Evolutionary conservation across 805 yeast species (phyloP).

Genomic region (Wickerhamomyces queroliae): DNA sequence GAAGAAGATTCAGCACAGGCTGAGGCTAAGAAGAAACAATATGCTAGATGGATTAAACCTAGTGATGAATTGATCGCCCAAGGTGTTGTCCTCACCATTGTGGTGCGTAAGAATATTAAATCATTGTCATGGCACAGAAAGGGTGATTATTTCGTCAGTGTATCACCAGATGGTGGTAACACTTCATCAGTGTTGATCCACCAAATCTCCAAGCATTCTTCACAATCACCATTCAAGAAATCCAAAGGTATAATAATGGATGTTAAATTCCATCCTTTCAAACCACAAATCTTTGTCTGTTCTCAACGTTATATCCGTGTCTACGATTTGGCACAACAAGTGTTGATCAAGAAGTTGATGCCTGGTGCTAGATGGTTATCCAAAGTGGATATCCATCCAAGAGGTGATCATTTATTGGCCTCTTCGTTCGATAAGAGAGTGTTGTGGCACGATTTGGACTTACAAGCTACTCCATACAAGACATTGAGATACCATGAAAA

Average conservation of each 20-base stretch:
- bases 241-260: conserved; percentile 93
- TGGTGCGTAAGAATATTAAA: conserved; percentile 65
- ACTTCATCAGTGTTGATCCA: conserved; percentile 90
- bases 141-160: conserved; percentile 95
- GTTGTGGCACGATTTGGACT: conserved; percentile 94
- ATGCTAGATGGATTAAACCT: conserved; percentile 83
- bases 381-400: conserved; percentile 87
- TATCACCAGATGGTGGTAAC: conserved; percentile 90
- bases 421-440: conserved; percentile 93
- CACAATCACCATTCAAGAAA: conserved; percentile 93
- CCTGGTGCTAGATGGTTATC: conserved; percentile 98
- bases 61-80: conserved; percentile 49
- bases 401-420: conserved; percentile 91
- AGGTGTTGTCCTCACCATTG: conserved; percentile 71
- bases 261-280: conserved; percentile 94
- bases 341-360: conserved; percentile 71
- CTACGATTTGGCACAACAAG: conserved; percentile 86
- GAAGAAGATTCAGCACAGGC: conserved; percentile 25
- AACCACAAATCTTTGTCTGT: conserved; percentile 89
- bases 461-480: conserved; percentile 86
- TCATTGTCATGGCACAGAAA: conserved; percentile 92
- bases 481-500: conserved; percentile 91
- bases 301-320: conserved; percentile 90
- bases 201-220: conserved; percentile 87
- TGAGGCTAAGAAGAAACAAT: conserved; percentile 46